Evolutionary conservation across 2,329 filamentous ascomycete genomes (phyloP).

Genomic region (Alternaria sp.): DNA sequence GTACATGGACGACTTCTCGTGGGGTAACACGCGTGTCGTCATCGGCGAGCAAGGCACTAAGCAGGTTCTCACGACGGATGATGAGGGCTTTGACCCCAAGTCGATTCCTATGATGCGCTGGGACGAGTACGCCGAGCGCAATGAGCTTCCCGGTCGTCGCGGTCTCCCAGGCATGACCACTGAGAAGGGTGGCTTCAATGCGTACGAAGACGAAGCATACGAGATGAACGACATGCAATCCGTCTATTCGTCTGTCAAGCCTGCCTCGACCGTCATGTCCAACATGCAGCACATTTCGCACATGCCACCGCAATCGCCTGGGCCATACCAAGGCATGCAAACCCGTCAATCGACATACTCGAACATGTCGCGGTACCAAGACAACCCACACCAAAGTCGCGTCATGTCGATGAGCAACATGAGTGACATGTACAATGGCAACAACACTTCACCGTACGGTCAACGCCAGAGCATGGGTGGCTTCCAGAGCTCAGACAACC

Average conservation of each 20-base stretch:
- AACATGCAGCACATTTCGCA: conserved; percentile 77
- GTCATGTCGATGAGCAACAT: conserved; percentile 67
- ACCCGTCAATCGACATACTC: conserved; percentile 78
- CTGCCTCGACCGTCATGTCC: conserved; percentile 83
- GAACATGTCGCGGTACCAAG: conserved; percentile 66
- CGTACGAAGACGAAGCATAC: conserved; percentile 77
- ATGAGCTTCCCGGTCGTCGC: conserved; percentile 89
- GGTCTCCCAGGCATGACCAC: conserved; percentile 60
- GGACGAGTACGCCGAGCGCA: conserved; percentile 90
- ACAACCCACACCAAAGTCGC: conserved; percentile 63
- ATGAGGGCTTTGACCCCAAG: conserved; percentile 86
- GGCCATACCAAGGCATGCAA: conserved; percentile 69
- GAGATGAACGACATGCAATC: conserved; percentile 99
- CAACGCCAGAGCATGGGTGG: conserved; percentile 51
- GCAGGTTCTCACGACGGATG: conserved; percentile 81
- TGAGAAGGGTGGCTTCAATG: conserved; percentile 66
- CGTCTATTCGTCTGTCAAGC: conserved; percentile 89
- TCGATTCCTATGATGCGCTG: conserved; percentile 93
- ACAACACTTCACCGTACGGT: conserved; percentile 46
- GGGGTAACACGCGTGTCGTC: conserved; percentile 98
- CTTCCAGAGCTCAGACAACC: conserved; percentile 50
- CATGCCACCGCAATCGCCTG: conserved; percentile 80
- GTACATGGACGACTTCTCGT: conserved; percentile 98
- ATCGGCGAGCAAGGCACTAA: conserved; percentile 92
- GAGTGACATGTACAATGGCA: conserved; percentile 47